Conservation (phyloP, 2,329 filamentous ascomycete species). For the Colletotrichum graminicola region DNA sequence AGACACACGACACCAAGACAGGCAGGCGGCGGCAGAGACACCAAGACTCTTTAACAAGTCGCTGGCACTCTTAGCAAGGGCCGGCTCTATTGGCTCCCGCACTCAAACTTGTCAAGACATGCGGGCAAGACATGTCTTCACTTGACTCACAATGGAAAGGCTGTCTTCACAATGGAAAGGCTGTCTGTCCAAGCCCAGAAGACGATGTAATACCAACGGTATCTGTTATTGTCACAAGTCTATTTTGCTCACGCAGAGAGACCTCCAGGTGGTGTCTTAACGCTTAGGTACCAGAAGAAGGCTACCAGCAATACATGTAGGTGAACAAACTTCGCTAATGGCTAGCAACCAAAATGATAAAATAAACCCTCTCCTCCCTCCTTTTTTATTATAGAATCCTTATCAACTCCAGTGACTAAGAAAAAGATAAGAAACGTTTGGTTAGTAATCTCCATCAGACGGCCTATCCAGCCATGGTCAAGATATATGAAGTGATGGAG, state of each 20-base stretch:
- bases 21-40: neutral
- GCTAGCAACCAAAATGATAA: neutral
- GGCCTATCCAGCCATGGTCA: slow-evolving; percentile 61
- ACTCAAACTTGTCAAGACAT: neutral
- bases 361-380: neutral
- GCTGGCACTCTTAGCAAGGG: neutral
- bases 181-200: neutral
- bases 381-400: slow-evolving; percentile 13
- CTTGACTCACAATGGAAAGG: neutral
- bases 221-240: neutral
- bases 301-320: neutral
- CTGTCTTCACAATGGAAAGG: neutral
- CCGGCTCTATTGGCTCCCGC: neutral
- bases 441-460: neutral
- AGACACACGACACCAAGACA: slow-evolving; percentile 1
- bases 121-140: slow-evolving; percentile 5
- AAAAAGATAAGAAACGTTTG: neutral
- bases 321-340: neutral
- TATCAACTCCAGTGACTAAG: slow-evolving; percentile 11
- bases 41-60: neutral
- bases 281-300: neutral
- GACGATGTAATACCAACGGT: neutral
- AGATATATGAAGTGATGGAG: slow-evolving; percentile 70
- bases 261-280: neutral
- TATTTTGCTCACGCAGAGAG: neutral